Evolutionary conservation across 176 grass and related monocot species (phyloP).

Genomic region (Raddia guianensis): DNA sequence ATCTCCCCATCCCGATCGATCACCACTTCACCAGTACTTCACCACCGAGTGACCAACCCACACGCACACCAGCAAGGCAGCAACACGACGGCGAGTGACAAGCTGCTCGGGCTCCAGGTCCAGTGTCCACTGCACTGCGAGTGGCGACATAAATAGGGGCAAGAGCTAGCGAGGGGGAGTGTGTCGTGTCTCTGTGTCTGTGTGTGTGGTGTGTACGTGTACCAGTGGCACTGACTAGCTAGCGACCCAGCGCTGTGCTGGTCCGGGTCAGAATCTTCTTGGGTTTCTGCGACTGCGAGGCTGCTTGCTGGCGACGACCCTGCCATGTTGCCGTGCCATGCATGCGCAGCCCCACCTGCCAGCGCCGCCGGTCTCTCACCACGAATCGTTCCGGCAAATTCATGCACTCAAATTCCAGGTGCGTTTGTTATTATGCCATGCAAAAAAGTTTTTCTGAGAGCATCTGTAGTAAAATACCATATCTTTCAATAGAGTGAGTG

Average conservation of each 20-base stretch:
- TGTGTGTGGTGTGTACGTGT: background rate
- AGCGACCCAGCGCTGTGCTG: background rate
- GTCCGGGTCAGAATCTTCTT: slow-evolving; percentile 32
- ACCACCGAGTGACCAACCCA: background rate
- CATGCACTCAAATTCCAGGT: no score
- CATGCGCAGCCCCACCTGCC: background rate
- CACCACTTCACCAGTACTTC: no score
- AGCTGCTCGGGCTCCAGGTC: no score
- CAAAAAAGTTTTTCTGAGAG: no score
- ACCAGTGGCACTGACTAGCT: background rate
- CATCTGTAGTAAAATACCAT: no score
- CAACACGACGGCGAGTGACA: no score
- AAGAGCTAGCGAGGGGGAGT: no score
- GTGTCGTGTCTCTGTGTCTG: no score
- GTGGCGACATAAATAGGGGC: slow-evolving; percentile 47
- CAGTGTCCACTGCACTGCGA: background rate
- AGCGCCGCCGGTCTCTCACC: background rate
- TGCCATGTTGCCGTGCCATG: background rate
- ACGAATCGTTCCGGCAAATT: no score
- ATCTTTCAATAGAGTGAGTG: no score
- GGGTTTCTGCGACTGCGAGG: slow-evolving; percentile 30
- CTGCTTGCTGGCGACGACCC: background rate
- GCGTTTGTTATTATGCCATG: no score
- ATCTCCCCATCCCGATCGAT: slow-evolving; percentile 56
- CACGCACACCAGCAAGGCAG: no score